phyloP scores from a whole-genome alignment of 768 basidiomycete species.

The Tephrocybe sp. region DNA sequence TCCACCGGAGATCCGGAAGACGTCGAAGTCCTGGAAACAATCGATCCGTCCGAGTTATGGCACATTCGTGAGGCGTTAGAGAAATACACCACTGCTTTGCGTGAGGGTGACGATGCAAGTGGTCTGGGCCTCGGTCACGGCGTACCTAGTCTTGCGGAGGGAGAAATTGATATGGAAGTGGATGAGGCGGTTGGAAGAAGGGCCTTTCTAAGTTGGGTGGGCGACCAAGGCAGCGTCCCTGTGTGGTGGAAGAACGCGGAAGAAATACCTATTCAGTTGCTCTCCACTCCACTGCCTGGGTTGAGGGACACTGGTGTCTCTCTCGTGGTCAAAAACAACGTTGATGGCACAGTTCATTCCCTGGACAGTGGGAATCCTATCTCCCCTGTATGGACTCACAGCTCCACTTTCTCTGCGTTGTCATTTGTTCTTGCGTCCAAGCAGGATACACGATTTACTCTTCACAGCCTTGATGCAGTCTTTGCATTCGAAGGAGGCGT shows the following conservation, averaged over 20 bases:
- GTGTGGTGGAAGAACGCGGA: conserved; percentile 34
- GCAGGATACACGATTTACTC: conserved; percentile 83
- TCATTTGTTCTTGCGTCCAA: conserved; percentile 95
- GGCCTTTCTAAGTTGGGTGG: conserved; percentile 67
- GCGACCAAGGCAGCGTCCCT: conserved; percentile 43
- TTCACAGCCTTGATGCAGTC: conserved; percentile 62
- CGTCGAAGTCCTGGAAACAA: conserved; percentile 79
- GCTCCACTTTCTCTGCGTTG: conserved; percentile 83
- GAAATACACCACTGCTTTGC: conserved; percentile 74
- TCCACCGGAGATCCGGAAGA: conserved; percentile 44
- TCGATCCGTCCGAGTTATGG: conserved; percentile 81
- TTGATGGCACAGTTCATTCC: conserved; percentile 69
- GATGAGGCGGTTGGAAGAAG: conserved; percentile 70
- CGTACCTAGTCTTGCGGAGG: conserved; percentile 78
- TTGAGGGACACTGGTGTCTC: conserved; percentile 27
- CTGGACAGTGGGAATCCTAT: conserved; percentile 28
- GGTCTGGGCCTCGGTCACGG: conserved; percentile 64
- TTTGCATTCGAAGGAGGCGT: conserved; percentile 84
- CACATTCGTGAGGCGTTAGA: conserved; percentile 78
- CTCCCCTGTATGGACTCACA: conserved; percentile 62
- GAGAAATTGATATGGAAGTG: conserved; percentile 90
- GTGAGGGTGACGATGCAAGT: conserved; percentile 54
- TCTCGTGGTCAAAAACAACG: conserved; percentile 64
- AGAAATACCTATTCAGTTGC: conserved; percentile 43
- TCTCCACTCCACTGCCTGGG: conserved; percentile 76